Conservation (phyloP, 805 yeast genomes). For the Hanseniaspora lindneri region DNA sequence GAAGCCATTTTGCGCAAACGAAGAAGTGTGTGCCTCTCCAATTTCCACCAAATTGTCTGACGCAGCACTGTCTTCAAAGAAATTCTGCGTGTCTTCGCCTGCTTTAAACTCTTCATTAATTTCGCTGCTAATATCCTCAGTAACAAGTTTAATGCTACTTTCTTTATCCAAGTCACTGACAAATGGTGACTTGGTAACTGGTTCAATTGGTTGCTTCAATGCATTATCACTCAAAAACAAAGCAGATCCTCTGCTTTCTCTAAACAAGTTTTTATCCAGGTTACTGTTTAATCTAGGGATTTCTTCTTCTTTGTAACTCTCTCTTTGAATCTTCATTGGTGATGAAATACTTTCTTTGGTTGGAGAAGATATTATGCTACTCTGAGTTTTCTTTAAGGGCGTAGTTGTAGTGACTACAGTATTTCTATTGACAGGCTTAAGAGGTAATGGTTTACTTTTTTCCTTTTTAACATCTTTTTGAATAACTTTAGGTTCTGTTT, state of each 20-base stretch:
- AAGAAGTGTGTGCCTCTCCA: constrained; percentile 5
- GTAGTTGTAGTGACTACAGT: neutral
- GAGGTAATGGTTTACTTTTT: neutral
- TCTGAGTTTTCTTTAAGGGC: too few relatives aligned
- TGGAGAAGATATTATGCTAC: constrained; percentile 5
- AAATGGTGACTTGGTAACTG: neutral
- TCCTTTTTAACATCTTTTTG: neutral
- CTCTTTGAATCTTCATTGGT: constrained; percentile 14
- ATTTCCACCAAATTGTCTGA: constrained; percentile 1
- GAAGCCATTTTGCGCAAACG: neutral
- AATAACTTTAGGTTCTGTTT: neutral
- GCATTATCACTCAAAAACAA: neutral
- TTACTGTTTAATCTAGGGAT: constrained; percentile 13
- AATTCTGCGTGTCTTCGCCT: neutral
- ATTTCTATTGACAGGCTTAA: neutral
- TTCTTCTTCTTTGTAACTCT: constrained; percentile 3
- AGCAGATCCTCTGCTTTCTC: neutral
- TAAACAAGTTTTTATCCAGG: constrained; percentile 8
- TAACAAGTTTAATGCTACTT: neutral
- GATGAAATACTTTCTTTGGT: constrained; percentile 8
- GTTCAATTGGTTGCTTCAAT: neutral
- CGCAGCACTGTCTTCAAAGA: neutral
- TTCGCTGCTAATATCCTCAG: neutral
- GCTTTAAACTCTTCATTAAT: neutral
- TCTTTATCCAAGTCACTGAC: neutral